Base-by-base conservation (phyloP, 2,329 filamentous ascomycete species). In the Drechslerella coelobrocha region DNA sequence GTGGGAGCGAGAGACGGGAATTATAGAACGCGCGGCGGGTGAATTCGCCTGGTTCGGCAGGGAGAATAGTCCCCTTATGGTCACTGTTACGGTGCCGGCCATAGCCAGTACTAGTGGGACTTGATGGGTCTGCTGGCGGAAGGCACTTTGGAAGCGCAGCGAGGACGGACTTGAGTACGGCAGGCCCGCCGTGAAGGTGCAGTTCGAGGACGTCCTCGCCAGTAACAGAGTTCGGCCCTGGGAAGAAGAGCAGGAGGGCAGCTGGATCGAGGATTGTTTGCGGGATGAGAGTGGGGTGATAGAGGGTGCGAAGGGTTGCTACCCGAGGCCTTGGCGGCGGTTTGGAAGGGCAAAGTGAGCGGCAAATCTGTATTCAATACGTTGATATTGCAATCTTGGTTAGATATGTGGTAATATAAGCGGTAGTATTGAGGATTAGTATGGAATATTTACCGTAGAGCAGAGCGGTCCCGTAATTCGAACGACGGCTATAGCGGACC, bases 41-140 rank as follows among this genome's bases (percentile, higher is more conserved):
- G 79, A 99, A 99, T 78, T 99, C 94, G 61, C 94, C 94, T 0
- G 94, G 89, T 77, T 97, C 93, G 1, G 94, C 94, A 77, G 96
- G 96, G 27, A 92, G 90, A 65, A 96, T 86, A 10, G 69, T 76
- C 5, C 72, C 60, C 7, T 21, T 68, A 56, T 23, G 63, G 23
- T 29, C 17, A 31, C 31, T 45, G 14, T 43, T 50, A n/a, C 24
- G 17, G 23, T 23, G n/a, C n/a, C 2, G 5, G 17, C 34, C 17
- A 37, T 24, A 43, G 57, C 74, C 50, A 14, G 39, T 26, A 43
- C n/a, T 29, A 9, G 19, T 57, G 37, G 14, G 12, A 34, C 21
- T 47, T 43, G 29, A 52, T 45, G 19, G n/a, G 10, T 29, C 31
- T 26, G 26, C 6, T 19, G n/a, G 23, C 19, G 68, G 75, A 0